Evolutionary conservation across 2,329 filamentous ascomycete species (phyloP), one percentile per base, ranked within the genome.

Genomic region (Remersonia thermophila): DNA sequence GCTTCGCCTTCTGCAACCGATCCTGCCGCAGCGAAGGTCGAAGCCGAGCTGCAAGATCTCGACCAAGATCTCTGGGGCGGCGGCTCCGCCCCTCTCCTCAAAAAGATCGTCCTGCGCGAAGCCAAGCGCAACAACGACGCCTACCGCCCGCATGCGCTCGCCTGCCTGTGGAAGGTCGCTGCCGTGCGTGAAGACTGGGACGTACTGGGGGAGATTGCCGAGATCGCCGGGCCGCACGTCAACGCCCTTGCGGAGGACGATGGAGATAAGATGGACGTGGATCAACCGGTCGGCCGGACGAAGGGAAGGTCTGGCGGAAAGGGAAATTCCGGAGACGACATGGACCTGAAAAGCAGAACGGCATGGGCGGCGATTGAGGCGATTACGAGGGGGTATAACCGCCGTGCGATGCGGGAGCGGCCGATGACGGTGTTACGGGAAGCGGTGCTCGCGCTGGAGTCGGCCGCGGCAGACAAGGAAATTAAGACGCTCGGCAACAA

Each of bases 41-140:
- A 23, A 9, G 20, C 5, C 5, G 9, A 23, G 20, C 20, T 23
- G 20, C 5, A 9, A 23, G 20, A 6, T 6, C 20, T 23, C 9
- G 20, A 9, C 5, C 5, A 6, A 6, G 20, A 23, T 9, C 20
- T 23, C 20, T 23, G 20, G 20, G 9, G 20, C 20, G 20, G 20
- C 9, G 5, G 5, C 20, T 23, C 20, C 5, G 20, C 20, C 5
- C 20, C 20, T 5, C 20, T 23, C 20, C 20, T 23, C 20, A 23
- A 23, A 62, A 87, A 87, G 69, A 80, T 94, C 45, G 73, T 73
- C 4, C 56, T 89, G 12, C 73, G 89, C 39, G 91, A 98, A 67
- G 86, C 86, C 7, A 95, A 91, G 63, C 74, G 91, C 23, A 89
- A 87, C 53, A 95, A 95, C 51, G 73, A 77, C n/a, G 66, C 67